Evolutionary conservation across 352 stramenopile genomes (phyloP).

Genomic region (Thraustochytrium sp.): DNA sequence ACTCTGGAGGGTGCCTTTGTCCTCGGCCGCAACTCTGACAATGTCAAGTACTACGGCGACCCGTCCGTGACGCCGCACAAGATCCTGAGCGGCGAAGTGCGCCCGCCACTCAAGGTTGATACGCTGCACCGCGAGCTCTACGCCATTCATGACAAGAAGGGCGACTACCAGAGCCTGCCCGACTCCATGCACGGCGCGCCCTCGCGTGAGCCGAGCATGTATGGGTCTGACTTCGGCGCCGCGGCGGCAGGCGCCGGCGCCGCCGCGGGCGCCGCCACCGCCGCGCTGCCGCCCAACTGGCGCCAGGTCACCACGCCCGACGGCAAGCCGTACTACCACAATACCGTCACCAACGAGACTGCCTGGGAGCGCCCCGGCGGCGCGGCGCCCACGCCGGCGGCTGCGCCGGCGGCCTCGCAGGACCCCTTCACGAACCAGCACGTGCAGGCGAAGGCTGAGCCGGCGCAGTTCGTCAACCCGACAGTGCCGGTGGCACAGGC

Average conservation of each 20-base stretch:
- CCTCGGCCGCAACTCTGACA: not conserved
- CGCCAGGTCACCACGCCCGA: not conserved
- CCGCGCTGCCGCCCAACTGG: slow-evolving; percentile 3
- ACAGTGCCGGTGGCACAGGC: too few relatives aligned
- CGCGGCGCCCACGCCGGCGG: not conserved
- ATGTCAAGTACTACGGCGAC: slow-evolving; percentile 31
- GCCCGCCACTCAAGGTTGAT: slow-evolving; percentile 23
- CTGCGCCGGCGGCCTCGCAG: not conserved
- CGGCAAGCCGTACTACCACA: slow-evolving; percentile 34
- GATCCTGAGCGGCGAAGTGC: slow-evolving; percentile 8
- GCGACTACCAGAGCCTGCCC: not conserved
- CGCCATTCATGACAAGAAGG: slow-evolving; percentile 1
- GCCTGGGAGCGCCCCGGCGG: not conserved
- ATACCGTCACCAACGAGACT: slow-evolving; percentile 21
- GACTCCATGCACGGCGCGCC: not conserved
- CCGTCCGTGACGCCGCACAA: not conserved
- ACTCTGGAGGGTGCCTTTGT: slow-evolving; percentile 23
- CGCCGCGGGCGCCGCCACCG: not conserved
- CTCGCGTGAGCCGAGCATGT: not conserved
- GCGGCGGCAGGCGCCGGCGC: too few relatives aligned
- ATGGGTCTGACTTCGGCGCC: too few relatives aligned
- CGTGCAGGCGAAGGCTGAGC: too few relatives aligned
- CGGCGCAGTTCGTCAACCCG: too few relatives aligned
- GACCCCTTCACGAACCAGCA: not conserved
- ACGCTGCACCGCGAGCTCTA: slow-evolving; percentile 40